Evolutionary conservation across 805 yeast genomes (phyloP), one percentile per base, ranked within the genome.

Genomic region (Torulaspora indica): DNA sequence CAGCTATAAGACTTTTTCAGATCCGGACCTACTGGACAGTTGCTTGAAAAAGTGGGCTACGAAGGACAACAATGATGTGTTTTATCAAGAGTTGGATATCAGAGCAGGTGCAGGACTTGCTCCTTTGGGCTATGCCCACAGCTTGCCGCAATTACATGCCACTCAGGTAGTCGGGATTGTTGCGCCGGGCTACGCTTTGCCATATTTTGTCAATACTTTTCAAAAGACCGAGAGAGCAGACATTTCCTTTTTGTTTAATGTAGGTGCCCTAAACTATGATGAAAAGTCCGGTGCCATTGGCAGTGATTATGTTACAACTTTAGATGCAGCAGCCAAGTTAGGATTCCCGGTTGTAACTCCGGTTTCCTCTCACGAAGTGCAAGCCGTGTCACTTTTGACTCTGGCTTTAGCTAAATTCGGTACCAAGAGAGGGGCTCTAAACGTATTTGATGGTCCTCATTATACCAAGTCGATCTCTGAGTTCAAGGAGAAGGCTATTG

Each of bases 41-140:
- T 73, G 78, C 38, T 60, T 83, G 49, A 71, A 70, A 49, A 63
- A 74, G 40, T 88, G 95, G 95, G 60, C 73, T 35, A 36, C 40
- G 33, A 50, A 51, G 25, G 40, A 55, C 65, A 42, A 40, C 8
- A 42, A 48, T 23, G 30, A 43, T 12, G 40, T 47, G 12, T 56
- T 41, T 33, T 58, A 57, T 37, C 55, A 60, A 35, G 66, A 75
- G 51, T 64, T 82, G 45, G 88, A 89, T 58, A 77, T 86, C 45
- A 79, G 95, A 62, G 71, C 83, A 2, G 97, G 96, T 56, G 93
- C 96, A 25, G 86, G 91, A 36, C 75, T 79, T 49, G 77, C 85
- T 22, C 74, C 91, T 36, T 69, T 85, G 40, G 97, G 96, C 30
- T 90, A 81, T 67, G 64, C 78, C 42, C 35, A 29, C 7, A 32